Conservation (phyloP, 2,329 filamentous ascomycete genomes). For the Pestalotiopsis sp. region DNA sequence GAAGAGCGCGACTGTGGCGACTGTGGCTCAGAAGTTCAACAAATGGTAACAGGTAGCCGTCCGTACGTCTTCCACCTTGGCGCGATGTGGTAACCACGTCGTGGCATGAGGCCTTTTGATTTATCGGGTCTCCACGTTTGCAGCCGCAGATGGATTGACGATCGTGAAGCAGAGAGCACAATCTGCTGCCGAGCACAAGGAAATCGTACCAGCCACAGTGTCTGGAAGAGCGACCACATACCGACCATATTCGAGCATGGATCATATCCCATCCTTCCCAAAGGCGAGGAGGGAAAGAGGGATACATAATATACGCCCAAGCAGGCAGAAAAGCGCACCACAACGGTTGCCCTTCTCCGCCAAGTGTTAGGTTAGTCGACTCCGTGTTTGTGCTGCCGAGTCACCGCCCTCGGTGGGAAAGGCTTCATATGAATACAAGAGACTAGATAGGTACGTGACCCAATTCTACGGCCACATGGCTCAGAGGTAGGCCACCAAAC, state of each 20-base stretch:
- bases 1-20: slow-evolving; percentile 8
- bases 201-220: not conserved
- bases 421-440: not conserved
- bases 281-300: not conserved
- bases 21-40: slow-evolving; percentile 1
- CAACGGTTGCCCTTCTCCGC: not conserved
- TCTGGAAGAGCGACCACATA: not conserved
- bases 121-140: not conserved
- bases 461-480: not conserved
- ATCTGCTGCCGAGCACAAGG: not conserved
- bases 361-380: not conserved
- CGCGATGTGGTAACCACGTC: slow-evolving; percentile 6
- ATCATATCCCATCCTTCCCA: not conserved
- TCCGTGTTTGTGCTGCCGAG: not conserved
- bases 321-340: not conserved
- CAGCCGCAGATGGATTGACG: not conserved
- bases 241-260: not conserved
- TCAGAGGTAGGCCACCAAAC: not conserved
- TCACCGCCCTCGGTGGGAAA: not conserved
- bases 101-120: not conserved
- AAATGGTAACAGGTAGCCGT: not conserved
- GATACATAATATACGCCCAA: not conserved
- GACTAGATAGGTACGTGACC: not conserved
- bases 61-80: not conserved
- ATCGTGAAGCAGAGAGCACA: no score